Evolutionary conservation across 73 alveolate species (phyloP), one percentile per base, ranked within the genome.

Genomic region (Symbiodinium natans): DNA sequence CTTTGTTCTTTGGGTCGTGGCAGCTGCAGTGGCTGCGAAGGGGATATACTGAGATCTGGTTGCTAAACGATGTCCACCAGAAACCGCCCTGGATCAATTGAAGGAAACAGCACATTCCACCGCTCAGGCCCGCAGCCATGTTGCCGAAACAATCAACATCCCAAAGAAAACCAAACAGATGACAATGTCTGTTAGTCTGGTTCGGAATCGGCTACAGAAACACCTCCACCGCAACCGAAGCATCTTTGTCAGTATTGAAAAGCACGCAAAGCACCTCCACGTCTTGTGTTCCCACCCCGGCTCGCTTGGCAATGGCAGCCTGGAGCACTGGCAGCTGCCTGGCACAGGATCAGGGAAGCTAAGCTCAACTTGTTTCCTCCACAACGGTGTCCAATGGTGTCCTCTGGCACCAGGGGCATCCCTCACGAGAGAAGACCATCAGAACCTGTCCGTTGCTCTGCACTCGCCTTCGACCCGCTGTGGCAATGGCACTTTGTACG

Each of bases 361-460:
- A n/a, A 34, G 39, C 7, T 25, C 41, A 73, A 23, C 13, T 73
- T 73, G 40, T 31, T 73, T 6, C 19, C 15, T 27, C 10, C 11
- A 2, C 39, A 17, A 17, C 46, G 74, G 46, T 23, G 74, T 27
- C 7, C 31, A 36, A 83, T 41, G 38, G 10, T 3, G n/a, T 40
- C 95, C 95, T 88, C 95, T 88, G 86, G 33, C 95, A 88, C 95
- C 95, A 88, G 21, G 95, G 95, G 42, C 95, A 88, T 38, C 95
- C 95, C 15, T 88, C 73, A 11, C 95, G 95, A 23, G 95, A 88
- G 95, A 88, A 88, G n/a, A 88, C 95, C 73, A 56, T 88, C 59
- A 88, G 71, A 48, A 88, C 95, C 95, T 88, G 82, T 9, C 59
- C 59, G 21, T 9, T 46, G 59, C 59, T 13, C 59, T 46, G 59